These are phyloP conservation scores for Barbarea vulgaris DNA, from an alignment of 345 rosid species.

Conservation along the genomic window DNA sequence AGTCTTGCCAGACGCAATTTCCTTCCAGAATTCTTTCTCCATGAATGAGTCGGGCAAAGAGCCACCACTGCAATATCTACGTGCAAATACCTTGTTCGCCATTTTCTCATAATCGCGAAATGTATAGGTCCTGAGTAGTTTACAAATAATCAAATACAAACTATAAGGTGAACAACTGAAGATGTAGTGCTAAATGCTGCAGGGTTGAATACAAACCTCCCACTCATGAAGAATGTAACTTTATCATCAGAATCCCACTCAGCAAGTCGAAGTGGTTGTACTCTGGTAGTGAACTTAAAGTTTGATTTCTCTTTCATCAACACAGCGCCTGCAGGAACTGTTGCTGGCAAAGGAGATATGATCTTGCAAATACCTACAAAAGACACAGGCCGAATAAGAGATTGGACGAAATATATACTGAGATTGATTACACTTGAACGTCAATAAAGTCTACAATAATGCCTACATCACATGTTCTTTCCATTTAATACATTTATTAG, in stretches of 20 bases:
- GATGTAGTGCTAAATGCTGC: constrained; percentile 6
- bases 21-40: constrained; percentile 99
- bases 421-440: neutral
- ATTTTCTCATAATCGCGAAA: constrained; percentile 97
- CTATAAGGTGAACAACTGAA: neutral
- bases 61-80: constrained; percentile 90
- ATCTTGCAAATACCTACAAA: constrained; percentile 92
- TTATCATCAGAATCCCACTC: constrained; percentile 93
- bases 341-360: constrained; percentile 75
- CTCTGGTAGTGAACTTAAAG: constrained; percentile 96
- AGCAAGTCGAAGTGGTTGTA: constrained; percentile 98
- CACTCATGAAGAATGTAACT: constrained; percentile 98
- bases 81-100: constrained; percentile 96
- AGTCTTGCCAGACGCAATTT: constrained; percentile 92
- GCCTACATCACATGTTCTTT: neutral
- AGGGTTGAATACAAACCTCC: constrained; percentile 60
- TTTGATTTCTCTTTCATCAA: constrained; percentile 85
- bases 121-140: constrained; percentile 79
- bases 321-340: constrained; percentile 95
- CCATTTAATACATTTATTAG: neutral
- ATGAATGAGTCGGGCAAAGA: constrained; percentile 84
- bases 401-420: neutral
- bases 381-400: constrained; percentile 19
- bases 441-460: neutral
- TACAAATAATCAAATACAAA: constrained; percentile 35